phyloP scores from a whole-genome alignment of 352 stramenopile genomes.

The Pythium brachiatum region DNA sequence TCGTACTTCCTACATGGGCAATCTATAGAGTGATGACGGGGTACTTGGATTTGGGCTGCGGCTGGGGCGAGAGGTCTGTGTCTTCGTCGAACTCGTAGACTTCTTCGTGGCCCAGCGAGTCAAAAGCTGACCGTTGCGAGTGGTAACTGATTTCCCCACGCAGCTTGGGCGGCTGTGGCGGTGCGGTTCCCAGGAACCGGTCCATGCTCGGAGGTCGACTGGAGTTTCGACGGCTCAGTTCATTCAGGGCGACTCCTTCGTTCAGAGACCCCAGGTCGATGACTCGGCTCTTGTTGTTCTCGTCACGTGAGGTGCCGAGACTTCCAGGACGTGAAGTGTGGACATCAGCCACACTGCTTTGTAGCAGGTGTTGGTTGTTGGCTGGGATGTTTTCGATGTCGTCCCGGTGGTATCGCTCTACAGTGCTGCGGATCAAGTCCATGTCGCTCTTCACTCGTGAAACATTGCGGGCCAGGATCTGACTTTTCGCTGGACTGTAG shows the following conservation, averaged over 20 bases:
- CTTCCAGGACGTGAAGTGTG: background rate
- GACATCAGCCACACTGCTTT: background rate
- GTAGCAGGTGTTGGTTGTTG: slow-evolving; percentile 7
- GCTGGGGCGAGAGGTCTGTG: slow-evolving; percentile 5
- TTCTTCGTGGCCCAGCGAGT: slow-evolving; percentile 16
- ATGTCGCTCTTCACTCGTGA: slow-evolving; percentile 20
- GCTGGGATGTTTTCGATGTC: slow-evolving; percentile 8
- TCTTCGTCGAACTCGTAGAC: slow-evolving; percentile 26
- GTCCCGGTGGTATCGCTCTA: background rate
- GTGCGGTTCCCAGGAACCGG: slow-evolving; percentile 9
- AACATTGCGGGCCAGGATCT: slow-evolving; percentile 13
- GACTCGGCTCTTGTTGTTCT: slow-evolving; percentile 3
- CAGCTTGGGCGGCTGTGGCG: background rate
- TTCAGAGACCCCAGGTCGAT: slow-evolving; percentile 2
- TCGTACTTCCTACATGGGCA: no score
- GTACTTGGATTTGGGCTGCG: slow-evolving; percentile 21
- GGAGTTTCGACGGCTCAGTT: slow-evolving; percentile 11
- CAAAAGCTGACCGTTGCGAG: background rate
- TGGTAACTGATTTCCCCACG: slow-evolving; percentile 4
- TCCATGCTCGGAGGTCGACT: slow-evolving; percentile 11
- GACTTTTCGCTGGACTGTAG: slow-evolving; percentile 13
- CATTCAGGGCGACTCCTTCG: background rate
- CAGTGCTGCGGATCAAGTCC: slow-evolving; percentile 8
- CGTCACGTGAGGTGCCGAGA: background rate
- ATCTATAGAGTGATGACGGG: slow-evolving; percentile 19